Percentiles rank a stretch among this genome's conserved stretches.
phyloP scores from a whole-genome alignment of 2,329 filamentous ascomycete species.

The Blastomyces parvus region DNA sequence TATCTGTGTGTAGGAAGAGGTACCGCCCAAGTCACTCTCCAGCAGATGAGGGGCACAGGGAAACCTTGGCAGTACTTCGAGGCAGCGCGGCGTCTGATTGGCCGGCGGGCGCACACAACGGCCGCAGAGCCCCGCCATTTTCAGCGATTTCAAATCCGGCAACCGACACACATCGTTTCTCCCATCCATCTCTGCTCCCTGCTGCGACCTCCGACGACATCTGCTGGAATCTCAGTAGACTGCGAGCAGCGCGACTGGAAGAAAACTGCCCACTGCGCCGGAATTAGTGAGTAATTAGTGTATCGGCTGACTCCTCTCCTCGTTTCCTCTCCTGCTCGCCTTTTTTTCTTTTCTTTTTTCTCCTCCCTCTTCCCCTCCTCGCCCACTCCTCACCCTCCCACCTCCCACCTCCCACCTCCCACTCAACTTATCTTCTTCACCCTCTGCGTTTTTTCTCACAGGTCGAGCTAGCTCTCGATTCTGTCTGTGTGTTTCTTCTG shows the following conservation, averaged over 20 bases:
- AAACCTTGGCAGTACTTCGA: not conserved
- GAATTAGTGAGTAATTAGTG: too few relatives aligned
- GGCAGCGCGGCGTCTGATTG: not conserved
- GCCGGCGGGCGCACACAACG: constrained; percentile 15
- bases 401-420: not conserved
- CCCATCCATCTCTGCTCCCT: too few relatives aligned
- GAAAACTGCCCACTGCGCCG: too few relatives aligned
- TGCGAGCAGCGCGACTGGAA: too few relatives aligned
- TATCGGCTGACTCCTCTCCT: not conserved
- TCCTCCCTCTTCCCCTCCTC: constrained; percentile 17
- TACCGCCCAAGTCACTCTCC: not conserved
- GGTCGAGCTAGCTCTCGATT: constrained; percentile 39
- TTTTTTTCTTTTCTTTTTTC: constrained; percentile 20
- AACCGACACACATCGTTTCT: constrained; percentile 9
- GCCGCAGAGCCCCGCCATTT: constrained; percentile 11
- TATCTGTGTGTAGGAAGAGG: not conserved
- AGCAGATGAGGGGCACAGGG: not conserved
- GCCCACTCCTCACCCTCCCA: constrained; percentile 15
- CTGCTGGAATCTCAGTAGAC: too few relatives aligned
- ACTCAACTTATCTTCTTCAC: constrained; percentile 23
- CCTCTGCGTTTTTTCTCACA: constrained; percentile 15
- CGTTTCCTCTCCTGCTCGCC: constrained; percentile 21
- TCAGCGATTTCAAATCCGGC: constrained; percentile 24
- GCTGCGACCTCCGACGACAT: too few relatives aligned
- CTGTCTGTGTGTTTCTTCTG: constrained; percentile 27